Evolutionary conservation across 1,139 yeast species (phyloP), one percentile per base, ranked within the genome.

Genomic region (Taphrina sp.): DNA sequence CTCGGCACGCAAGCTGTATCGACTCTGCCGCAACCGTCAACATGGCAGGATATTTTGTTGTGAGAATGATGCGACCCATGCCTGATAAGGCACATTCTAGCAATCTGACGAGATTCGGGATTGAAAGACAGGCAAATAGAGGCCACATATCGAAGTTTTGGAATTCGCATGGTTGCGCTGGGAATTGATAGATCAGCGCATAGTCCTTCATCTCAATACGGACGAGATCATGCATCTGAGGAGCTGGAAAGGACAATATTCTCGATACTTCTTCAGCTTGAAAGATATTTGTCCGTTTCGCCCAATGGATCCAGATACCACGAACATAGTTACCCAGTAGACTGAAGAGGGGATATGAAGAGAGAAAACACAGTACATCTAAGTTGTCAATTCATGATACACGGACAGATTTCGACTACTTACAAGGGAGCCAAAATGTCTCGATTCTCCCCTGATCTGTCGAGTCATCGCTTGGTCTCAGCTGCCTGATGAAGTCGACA

Each of bases 121-220:
- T 29, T 12, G 52, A 44, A 39, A 53, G 35, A 23, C 57, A 53
- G 22, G 36, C 24, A 19, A 53, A 53, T 12, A 53, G 39, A 22
- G 57, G 57, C 57, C 57, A 53, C 52, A 53, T 35, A 19, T 35
- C 49, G 37, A 53, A 53, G 29, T 53, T 53, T 34, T 45, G 57
- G 42, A 53, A 53, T n/a, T 34, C 26, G 5, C 36, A 31, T 10
- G 53, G 20, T 14, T 41, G 34, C 19, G 10, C 31, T 14, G 57
- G 57, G 29, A 53, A 53, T 20, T 45, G 57, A 22, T 53, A 53
- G 17, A 41, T 33, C 22, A 53, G 45, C 7, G 52, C 52, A 19
- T 53, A 53, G 22, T 53, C 52, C 26, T 45, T 28, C 57, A 53
- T 53, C 19, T 53, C 52, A 19, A 53, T 53, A 8, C 57, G 44